Evolutionary conservation across 257 asterid species (phyloP), one percentile per base, ranked within the genome.

Genomic region (Craterostigma plantagineum): DNA sequence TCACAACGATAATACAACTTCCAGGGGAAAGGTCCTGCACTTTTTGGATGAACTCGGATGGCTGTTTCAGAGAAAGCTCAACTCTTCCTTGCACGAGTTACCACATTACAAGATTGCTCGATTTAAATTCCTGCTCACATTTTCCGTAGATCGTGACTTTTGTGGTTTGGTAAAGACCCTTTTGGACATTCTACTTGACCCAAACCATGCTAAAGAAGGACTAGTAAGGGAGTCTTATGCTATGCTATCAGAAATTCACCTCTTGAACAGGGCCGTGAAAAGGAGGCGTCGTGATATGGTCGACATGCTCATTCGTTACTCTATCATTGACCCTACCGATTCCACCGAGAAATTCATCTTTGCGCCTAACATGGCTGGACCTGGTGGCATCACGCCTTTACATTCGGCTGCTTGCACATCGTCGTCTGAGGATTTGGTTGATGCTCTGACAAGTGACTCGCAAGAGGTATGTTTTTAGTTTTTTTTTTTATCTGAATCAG

Each of bases 1-100:
- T 23, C 30, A 23, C 62, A 61, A 48, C 45, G 45, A 53, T 12
- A 55, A 59, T 16, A 51, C 54, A 48, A 49, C 71, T 43, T 64
- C 79, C 34, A 64, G 73, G 59, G 79, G 61, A 57, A 70, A 59
- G 56, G 58, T 61, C 46, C 63, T 79, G 48, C 77, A 63, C 56
- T 87, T 82, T 66, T 55, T 82, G 65, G 63, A 87, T 56, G 95
- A 82, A 63, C 74, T 82, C 10, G 95, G 98, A 38, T 87, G 98
- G 98, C 56, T 87, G 27, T 83, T 82, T 50, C 95, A 82, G 63
- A 68, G 92, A 67, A 82, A 75, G 42, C 56, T 63, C 48, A 64
- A 55, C 57, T 41, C 68, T 30, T 60, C 65, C 52, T 64, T 74
- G 50, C 67, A 58, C 39, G 74, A 48, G 48, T 51, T 53, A 50